A percentile compares a stretch with the other conserved stretches of the same genome.
Evolutionary conservation across 192 early-diverging fungal species (phyloP).

Genomic region (Gaertneriomyces sp.): DNA sequence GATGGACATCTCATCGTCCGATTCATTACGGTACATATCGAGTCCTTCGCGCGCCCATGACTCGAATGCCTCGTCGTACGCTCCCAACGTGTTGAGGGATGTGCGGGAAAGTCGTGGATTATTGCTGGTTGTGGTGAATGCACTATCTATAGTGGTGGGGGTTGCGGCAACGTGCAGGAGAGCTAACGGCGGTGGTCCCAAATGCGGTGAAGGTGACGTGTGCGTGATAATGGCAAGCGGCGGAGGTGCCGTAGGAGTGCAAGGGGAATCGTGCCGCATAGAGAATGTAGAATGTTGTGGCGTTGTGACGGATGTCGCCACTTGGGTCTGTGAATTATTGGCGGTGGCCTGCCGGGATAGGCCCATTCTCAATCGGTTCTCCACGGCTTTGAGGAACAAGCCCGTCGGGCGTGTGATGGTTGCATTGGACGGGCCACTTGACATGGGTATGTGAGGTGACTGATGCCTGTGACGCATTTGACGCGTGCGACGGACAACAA

Average conservation of each 20-base stretch:
- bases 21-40: background rate
- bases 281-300: background rate
- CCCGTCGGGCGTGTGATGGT: background rate
- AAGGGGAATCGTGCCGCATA: background rate
- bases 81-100: background rate
- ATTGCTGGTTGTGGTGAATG: background rate
- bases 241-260: background rate
- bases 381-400: conserved; percentile 1
- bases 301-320: background rate
- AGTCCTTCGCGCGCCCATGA: background rate
- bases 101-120: background rate
- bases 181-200: background rate
- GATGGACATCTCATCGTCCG: too few relatives aligned
- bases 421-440: too few relatives aligned
- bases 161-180: background rate
- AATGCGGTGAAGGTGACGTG: background rate
- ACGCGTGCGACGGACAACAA: conserved; percentile 6
- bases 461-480: background rate
- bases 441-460: too few relatives aligned
- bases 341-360: background rate
- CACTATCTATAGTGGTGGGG: background rate
- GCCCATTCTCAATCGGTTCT: conserved; percentile 2
- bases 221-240: background rate
- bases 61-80: conserved; percentile 2
- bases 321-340: background rate